Percentiles rank a stretch among this genome's conserved stretches.
phyloP scores from a whole-genome alignment of 306 rosid genomes.

The Acacia crassicarpa region DNA sequence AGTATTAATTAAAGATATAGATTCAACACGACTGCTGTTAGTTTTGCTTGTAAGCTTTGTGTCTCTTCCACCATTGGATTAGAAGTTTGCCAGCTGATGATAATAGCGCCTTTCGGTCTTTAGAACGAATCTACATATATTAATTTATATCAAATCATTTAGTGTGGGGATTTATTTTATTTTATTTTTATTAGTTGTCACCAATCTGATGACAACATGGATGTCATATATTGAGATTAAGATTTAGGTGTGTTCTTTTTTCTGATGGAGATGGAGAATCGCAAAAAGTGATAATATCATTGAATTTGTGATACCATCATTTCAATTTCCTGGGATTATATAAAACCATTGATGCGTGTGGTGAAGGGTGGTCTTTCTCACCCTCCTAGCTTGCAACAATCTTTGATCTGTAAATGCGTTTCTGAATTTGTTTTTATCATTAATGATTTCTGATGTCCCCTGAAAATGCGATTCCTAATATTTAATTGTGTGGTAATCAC shows the following conservation, averaged over 20 bases:
- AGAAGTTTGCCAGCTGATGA: background rate
- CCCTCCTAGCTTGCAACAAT: background rate
- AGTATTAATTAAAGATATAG: background rate
- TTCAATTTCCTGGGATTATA: background rate
- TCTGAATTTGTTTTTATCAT: too few species aligned
- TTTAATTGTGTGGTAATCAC: too few species aligned
- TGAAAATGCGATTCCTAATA: too few species aligned
- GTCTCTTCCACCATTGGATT: background rate
- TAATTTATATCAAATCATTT: background rate
- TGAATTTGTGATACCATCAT: background rate
- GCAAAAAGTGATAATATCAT: background rate
- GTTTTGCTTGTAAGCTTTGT: conserved; percentile 24
- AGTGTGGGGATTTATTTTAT: background rate
- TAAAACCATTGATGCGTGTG: background rate
- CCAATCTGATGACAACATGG: background rate
- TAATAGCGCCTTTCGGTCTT: background rate
- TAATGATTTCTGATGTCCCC: too few species aligned
- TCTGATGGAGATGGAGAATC: background rate
- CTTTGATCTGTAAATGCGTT: too few species aligned
- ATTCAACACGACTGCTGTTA: conserved; percentile 10
- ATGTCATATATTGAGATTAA: background rate
- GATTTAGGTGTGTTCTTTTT: background rate
- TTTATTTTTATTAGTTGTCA: background rate
- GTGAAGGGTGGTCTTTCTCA: background rate
- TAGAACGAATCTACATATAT: background rate